These are phyloP conservation scores for Rhodamnia rubescens DNA, from an alignment of 345 rosid genomes.

Conservation along the genomic window DNA sequence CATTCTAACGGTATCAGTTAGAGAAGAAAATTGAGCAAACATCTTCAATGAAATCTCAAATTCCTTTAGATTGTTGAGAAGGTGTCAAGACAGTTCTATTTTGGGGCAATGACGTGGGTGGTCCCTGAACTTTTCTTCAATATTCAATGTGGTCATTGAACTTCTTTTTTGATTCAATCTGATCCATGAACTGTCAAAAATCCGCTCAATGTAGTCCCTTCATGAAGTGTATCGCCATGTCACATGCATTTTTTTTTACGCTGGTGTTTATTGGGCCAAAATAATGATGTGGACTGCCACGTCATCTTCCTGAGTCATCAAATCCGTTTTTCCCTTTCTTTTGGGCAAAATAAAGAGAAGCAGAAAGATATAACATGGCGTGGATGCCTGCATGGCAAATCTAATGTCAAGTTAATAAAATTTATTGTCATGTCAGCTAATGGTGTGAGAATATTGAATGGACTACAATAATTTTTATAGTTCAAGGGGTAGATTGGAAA, in stretches of 20 bases:
- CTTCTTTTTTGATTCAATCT: not conserved
- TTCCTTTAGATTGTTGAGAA: not conserved
- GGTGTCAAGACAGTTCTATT: not conserved
- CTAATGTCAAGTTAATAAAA: not conserved
- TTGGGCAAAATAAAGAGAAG: not conserved
- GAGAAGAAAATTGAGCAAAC: not conserved
- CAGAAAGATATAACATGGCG: not conserved
- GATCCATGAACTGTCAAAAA: not conserved
- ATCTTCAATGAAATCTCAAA: not conserved
- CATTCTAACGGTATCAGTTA: not conserved
- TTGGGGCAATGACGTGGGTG: not conserved
- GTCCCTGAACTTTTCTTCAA: not conserved
- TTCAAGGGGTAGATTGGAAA: not conserved
- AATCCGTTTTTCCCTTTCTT: not conserved
- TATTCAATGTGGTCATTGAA: not conserved
- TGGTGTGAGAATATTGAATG: not conserved
- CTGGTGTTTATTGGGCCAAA: not conserved
- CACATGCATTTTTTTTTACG: not conserved
- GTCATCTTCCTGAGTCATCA: not conserved
- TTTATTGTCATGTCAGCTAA: not conserved
- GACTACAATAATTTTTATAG: not conserved
- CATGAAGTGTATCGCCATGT: not conserved
- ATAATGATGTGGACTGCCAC: not conserved
- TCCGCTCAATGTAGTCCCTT: not conserved
- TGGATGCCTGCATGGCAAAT: not conserved